A percentile compares a stretch with the other conserved stretches of the same genome.
phyloP scores from a whole-genome alignment of 108 stramenopile genomes.

The Aurantiochytrium sp. region DNA sequence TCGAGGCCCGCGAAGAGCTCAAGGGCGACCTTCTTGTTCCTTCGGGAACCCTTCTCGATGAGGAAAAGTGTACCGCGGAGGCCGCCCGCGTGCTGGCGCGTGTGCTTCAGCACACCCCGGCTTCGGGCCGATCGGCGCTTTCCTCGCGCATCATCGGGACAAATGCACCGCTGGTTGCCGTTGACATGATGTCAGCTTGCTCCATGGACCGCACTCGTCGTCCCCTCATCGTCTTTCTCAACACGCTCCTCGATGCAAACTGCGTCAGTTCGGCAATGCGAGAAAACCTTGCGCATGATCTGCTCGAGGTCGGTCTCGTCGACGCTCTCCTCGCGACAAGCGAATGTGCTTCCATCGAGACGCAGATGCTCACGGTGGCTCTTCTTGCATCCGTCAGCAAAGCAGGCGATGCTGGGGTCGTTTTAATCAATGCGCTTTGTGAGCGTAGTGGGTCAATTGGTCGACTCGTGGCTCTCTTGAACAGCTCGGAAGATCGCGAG shows the following conservation, averaged over 20 bases:
- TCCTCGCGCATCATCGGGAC: not conserved
- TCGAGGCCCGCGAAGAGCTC: too few species aligned
- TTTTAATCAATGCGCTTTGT: not conserved
- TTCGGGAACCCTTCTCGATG: not conserved
- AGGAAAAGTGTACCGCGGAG: not conserved
- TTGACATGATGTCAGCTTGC: not conserved
- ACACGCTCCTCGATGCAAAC: not conserved
- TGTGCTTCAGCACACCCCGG: not conserved
- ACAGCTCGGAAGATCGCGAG: not conserved
- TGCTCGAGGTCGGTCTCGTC: not conserved
- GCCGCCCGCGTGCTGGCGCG: not conserved
- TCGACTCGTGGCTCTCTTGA: not conserved
- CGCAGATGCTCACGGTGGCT: not conserved
- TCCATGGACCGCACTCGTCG: not conserved
- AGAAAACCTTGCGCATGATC: not conserved
- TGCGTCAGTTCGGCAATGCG: not conserved
- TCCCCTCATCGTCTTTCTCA: not conserved
- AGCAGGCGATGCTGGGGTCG: not conserved
- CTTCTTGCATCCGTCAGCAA: not conserved
- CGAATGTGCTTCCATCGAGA: not conserved
- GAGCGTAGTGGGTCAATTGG: not conserved
- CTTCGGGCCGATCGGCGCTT: not conserved
- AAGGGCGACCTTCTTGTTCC: not conserved
- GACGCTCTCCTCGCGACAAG: not conserved
- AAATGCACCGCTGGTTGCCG: not conserved